Conservation (phyloP, 768 basidiomycete genomes). For the Lanmaoa pseudosensibilis region DNA sequence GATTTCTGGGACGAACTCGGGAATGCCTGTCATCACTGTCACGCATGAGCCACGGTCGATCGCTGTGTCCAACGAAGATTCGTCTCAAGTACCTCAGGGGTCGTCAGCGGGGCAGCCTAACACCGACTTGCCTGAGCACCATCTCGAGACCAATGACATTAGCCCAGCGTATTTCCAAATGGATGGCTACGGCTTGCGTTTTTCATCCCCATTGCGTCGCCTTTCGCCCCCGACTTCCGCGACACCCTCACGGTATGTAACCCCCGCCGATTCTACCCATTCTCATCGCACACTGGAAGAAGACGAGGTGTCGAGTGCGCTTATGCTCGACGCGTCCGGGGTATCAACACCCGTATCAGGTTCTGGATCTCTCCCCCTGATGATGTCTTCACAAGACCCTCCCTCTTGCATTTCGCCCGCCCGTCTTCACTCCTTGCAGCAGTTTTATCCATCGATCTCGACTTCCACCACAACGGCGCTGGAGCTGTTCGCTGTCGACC, state of each 20-base stretch:
- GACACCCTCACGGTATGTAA: constrained; percentile 1
- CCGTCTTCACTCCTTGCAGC: background rate
- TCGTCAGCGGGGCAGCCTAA: background rate
- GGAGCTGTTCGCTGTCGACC: constrained; percentile 1
- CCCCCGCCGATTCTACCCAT: constrained; percentile 13
- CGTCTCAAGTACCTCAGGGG: background rate
- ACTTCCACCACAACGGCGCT: background rate
- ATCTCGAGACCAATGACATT: background rate
- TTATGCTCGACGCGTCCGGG: constrained; percentile 15
- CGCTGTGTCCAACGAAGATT: background rate
- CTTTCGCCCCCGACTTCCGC: background rate
- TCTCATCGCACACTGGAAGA: constrained; percentile 15
- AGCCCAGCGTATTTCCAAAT: background rate
- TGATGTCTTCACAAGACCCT: background rate
- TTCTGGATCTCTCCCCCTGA: background rate
- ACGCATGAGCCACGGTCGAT: background rate
- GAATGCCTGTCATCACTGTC: background rate
- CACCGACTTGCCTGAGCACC: background rate
- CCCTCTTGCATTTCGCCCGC: constrained; percentile 3
- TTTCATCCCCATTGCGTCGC: background rate
- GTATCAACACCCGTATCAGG: constrained; percentile 8
- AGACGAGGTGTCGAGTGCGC: constrained; percentile 21
- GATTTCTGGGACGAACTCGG: background rate
- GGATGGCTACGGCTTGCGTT: background rate
- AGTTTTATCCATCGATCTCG: background rate